Evolutionary conservation across 352 stramenopile species (phyloP), one percentile per base, ranked within the genome.

Genomic region (Saprolegnia parasitica): DNA sequence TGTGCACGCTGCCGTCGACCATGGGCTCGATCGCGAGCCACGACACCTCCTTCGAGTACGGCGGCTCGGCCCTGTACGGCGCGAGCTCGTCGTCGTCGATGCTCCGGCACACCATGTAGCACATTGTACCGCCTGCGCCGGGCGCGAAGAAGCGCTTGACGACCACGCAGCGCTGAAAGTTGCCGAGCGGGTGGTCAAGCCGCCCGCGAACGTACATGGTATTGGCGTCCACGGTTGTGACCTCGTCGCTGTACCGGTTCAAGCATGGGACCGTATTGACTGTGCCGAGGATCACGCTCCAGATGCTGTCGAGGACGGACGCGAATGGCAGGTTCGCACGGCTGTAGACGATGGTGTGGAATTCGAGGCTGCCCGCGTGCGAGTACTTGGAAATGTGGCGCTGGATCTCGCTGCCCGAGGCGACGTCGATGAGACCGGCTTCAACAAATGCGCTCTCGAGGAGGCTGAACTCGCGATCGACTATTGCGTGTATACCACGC

Each of bases 41-140:
- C 24, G 52, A 60, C 11, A 60, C 52, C 35, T 60, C 52, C 24
- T 40, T 35, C 13, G 52, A 35, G 52, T 60, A 60, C 20, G 35
- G 35, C 16, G 20, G 20, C 11, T 40, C 20, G 11, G 52, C 24
- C 11, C 1, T 24, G 9, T 60, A 60, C 52, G 52, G 52, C 24
- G 16, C 16, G 24, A 60, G 35, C 35, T 60, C 52, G 52, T 60
- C 52, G 11, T 60, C 52, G 52, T 60, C 13, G 35, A 60, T 60
- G 35, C 52, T 60, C 24, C 52, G 52, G 9, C 52, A 42, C 52
- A 60, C 52, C 1, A 60, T 40, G 13, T 15, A 42, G 35, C 52
- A 60, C 35, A 21, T 60, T 3, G 24, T 16, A 3, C 35, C 52
- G 16, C 20, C 13, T 1, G 24, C 13, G 13, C 13, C 10, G 4